Evolutionary conservation across 2,329 filamentous ascomycete genomes (phyloP).

Genomic region (Coniochaeta ligniaria): DNA sequence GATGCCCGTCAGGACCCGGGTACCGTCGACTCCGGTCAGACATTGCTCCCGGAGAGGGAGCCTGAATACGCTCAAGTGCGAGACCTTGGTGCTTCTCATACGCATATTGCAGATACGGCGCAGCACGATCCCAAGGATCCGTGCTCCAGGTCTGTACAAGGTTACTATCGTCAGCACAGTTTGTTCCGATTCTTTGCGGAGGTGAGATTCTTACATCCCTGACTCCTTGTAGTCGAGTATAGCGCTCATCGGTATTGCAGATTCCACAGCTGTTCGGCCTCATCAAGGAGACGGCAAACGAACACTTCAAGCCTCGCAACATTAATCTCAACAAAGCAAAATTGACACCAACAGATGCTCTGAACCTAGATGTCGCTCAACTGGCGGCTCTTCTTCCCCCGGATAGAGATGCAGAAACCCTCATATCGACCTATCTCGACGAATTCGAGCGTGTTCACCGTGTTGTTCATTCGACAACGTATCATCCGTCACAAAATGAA

Average conservation of each 20-base stretch:
- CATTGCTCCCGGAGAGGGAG: not conserved
- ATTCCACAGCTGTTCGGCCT: constrained; percentile 12
- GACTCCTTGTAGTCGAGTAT: not conserved
- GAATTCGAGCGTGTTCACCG: constrained; percentile 22
- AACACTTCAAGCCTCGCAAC: constrained; percentile 13
- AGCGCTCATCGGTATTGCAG: constrained; percentile 4
- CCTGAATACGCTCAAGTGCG: not conserved
- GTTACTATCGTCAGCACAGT: constrained; percentile 12
- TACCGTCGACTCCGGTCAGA: not conserved
- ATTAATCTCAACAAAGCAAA: constrained; percentile 8
- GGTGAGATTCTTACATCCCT: constrained; percentile 3
- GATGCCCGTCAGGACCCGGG: not conserved
- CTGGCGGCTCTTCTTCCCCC: constrained; percentile 15
- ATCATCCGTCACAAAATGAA: not conserved
- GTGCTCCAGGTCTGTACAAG: constrained; percentile 6
- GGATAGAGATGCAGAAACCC: constrained; percentile 16
- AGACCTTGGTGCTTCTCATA: too few species aligned
- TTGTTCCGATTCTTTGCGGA: constrained; percentile 14
- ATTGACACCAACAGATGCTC: not conserved
- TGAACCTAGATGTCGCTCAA: not conserved
- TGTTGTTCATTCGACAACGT: constrained; percentile 11
- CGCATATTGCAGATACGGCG: not conserved
- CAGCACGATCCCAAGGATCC: not conserved
- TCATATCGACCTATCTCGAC: constrained; percentile 20
- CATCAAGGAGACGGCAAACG: constrained; percentile 12